These are phyloP conservation scores for Boeremia lycopersici DNA, from an alignment of 2,329 filamentous ascomycete species.

Conservation along the genomic window DNA sequence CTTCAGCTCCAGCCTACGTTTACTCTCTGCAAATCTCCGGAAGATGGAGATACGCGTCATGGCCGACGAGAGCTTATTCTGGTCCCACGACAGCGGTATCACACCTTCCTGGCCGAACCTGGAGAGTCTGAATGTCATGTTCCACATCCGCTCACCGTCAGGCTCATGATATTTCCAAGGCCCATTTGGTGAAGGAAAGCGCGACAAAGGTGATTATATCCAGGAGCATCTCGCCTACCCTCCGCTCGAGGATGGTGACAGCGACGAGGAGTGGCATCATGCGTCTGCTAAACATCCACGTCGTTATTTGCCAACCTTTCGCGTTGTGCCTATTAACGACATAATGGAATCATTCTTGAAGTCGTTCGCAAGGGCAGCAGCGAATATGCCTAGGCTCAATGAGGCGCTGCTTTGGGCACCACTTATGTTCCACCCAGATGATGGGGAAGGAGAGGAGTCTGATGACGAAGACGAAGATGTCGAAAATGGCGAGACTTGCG, in stretches of 20 bases:
- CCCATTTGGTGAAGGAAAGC: conserved; percentile 15
- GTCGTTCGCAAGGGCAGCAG: conserved; percentile 23
- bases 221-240: conserved; percentile 13
- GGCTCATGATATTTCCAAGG: conserved; percentile 26
- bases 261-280: background rate
- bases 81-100: conserved; percentile 5
- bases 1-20: conserved; percentile 25
- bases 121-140: conserved; percentile 18
- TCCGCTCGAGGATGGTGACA: conserved; percentile 8
- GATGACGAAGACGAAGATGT: background rate
- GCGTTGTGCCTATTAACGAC: conserved; percentile 17
- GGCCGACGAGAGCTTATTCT: conserved; percentile 25
- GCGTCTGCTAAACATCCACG: background rate
- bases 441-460: background rate
- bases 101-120: conserved; percentile 23
- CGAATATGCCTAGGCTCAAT: conserved; percentile 19
- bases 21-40: conserved; percentile 20
- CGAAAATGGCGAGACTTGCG: background rate
- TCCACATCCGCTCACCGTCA: conserved; percentile 19
- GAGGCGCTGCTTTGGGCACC: conserved; percentile 18
- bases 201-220: background rate
- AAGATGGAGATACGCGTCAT: conserved; percentile 12
- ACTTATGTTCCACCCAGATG: conserved; percentile 8
- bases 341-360: conserved; percentile 16
- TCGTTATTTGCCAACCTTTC: background rate